These are phyloP conservation scores for Fusarium sp. DNA, from an alignment of 2,329 filamentous ascomycete species.

Conservation along the genomic window DNA sequence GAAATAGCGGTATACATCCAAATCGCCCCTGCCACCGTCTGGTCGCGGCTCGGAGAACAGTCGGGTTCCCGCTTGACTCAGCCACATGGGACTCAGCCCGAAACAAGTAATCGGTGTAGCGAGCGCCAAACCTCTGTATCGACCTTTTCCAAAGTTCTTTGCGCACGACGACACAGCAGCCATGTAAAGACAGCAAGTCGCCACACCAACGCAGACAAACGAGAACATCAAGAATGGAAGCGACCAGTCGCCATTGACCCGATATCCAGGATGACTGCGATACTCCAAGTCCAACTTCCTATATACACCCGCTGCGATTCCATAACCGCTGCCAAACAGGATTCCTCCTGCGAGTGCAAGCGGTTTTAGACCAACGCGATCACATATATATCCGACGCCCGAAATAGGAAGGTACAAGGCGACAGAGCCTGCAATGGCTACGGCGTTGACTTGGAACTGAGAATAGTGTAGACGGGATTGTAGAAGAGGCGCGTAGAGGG, in stretches of 20 bases:
- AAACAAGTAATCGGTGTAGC: slow-evolving; percentile 93
- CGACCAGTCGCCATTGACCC: slow-evolving; percentile 68
- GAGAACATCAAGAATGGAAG: slow-evolving; percentile 86
- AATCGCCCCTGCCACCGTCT: slow-evolving; percentile 71
- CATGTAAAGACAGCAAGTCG: slow-evolving; percentile 89
- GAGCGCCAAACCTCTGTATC: slow-evolving; percentile 87
- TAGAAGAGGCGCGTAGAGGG: slow-evolving; percentile 91
- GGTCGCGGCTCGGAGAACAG: slow-evolving; percentile 76
- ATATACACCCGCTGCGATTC: slow-evolving; percentile 84
- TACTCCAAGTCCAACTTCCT: slow-evolving; percentile 61
- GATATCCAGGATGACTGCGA: slow-evolving; percentile 50
- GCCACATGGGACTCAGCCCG: slow-evolving; percentile 94
- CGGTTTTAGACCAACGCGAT: slow-evolving; percentile 83
- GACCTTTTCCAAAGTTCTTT: slow-evolving; percentile 95
- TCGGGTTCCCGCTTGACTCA: slow-evolving; percentile 86
- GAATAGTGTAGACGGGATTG: slow-evolving; percentile 87
- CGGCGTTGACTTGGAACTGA: slow-evolving; percentile 90
- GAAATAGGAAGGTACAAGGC: slow-evolving; percentile 94
- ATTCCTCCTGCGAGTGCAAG: slow-evolving; percentile 77
- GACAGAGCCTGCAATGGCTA: slow-evolving; percentile 87
- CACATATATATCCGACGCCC: slow-evolving; percentile 89
- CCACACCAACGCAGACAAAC: slow-evolving; percentile 84
- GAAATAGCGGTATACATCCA: slow-evolving; percentile 88
- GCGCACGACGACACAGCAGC: slow-evolving; percentile 93
- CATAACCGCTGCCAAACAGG: slow-evolving; percentile 84